Conservation (phyloP, 176 grass and related monocot genomes). For the Hordeum marinum region DNA sequence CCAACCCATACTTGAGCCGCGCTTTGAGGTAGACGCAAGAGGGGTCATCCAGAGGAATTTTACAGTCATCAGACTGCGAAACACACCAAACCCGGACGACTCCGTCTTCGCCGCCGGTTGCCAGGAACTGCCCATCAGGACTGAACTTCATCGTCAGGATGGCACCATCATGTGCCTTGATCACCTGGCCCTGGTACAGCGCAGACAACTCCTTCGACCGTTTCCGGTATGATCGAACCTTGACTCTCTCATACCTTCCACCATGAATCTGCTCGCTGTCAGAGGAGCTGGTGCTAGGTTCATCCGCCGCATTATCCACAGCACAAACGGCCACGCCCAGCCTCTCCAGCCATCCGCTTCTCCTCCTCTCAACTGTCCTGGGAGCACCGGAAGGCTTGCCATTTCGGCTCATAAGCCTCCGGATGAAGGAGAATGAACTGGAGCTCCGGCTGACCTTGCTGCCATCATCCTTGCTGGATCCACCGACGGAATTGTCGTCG, state of each 20-base stretch:
- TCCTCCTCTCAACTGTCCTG: slow-evolving; percentile 39
- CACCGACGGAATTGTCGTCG: slow-evolving; percentile 42
- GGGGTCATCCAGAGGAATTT: slow-evolving; percentile 62
- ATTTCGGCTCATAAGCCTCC: slow-evolving; percentile 37
- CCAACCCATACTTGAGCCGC: slow-evolving; percentile 39
- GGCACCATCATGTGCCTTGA: slow-evolving; percentile 82
- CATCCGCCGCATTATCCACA: slow-evolving; percentile 36
- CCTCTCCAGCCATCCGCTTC: slow-evolving; percentile 63
- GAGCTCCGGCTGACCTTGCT: slow-evolving; percentile 38
- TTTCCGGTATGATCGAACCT: slow-evolving; percentile 58
- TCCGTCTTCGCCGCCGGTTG: slow-evolving; percentile 80
- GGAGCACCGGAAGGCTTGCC: slow-evolving; percentile 28
- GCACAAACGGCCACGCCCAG: slow-evolving; percentile 42
- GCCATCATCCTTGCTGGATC: slow-evolving; percentile 34
- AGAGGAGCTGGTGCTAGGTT: slow-evolving; percentile 47
- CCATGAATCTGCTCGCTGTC: slow-evolving; percentile 30
- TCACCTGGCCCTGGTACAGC: slow-evolving; percentile 62
- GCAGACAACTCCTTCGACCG: slow-evolving; percentile 71
- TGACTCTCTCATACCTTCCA: slow-evolving; percentile 50
- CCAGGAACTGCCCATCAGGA: slow-evolving; percentile 73
- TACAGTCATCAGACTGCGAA: slow-evolving; percentile 40
- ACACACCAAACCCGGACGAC: slow-evolving; percentile 75
- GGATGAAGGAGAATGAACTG: slow-evolving; percentile 40
- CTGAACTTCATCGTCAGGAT: slow-evolving; percentile 92
- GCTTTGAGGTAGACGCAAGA: slow-evolving; percentile 72